A percentile compares a stretch with the other conserved stretches of the same genome.
Evolutionary conservation across 78 protist genomes (phyloP).

Genomic region (Chrysochromulina parva): DNA sequence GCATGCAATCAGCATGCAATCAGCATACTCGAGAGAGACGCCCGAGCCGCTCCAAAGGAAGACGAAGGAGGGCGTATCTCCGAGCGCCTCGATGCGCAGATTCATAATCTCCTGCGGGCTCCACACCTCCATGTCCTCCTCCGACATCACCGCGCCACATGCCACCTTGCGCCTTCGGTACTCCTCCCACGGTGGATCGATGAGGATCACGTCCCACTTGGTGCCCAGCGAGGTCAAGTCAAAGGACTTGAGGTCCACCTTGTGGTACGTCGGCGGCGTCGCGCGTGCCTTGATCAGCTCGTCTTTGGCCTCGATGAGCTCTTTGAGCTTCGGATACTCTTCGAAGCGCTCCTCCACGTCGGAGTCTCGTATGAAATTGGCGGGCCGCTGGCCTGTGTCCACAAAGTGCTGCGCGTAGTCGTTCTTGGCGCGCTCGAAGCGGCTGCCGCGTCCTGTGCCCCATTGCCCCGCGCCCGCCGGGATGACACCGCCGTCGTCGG

Average conservation of each 20-base stretch:
- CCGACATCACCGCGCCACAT: not conserved
- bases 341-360: conserved; percentile 1
- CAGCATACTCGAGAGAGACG: not conserved
- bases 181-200: conserved; percentile 60
- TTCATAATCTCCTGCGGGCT: conserved; percentile 6
- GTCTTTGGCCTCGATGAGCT: conserved; percentile 28
- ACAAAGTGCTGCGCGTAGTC: conserved; percentile 51
- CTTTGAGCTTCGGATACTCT: conserved; percentile 44
- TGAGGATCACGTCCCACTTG: conserved; percentile 48
- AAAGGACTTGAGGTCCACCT: not conserved
- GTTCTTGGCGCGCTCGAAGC: conserved; percentile 8
- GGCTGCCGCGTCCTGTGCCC: not conserved
- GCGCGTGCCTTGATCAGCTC: not conserved
- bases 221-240: conserved; percentile 24
- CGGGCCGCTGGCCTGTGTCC: conserved; percentile 44
- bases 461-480: not conserved
- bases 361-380: conserved; percentile 37
- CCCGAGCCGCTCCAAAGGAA: conserved; percentile 39
- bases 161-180: not conserved
- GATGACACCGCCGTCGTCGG: too few species aligned
- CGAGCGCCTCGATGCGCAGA: conserved; percentile 16
- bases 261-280: not conserved
- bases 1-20: too few species aligned
- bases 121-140: conserved; percentile 9
- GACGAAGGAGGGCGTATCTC: conserved; percentile 17